phyloP scores from a whole-genome alignment of 495 filamentous ascomycete species.

The Aspergillus ellipticus region DNA sequence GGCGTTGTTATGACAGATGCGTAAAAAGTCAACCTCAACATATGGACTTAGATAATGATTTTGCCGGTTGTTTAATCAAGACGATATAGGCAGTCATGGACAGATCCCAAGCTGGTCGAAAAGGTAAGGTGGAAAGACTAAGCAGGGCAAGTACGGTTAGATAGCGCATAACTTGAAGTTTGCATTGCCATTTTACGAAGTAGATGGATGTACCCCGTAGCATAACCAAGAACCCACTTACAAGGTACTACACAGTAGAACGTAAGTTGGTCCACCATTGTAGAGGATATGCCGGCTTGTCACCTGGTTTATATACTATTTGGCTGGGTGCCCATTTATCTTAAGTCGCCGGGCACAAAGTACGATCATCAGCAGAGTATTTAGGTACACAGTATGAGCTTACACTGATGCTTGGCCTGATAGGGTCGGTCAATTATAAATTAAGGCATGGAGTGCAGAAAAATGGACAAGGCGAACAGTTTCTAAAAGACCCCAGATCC shows the following conservation, averaged over 20 bases:
- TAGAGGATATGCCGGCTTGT: slow-evolving; percentile 13
- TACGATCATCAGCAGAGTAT: not conserved
- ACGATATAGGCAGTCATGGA: too few species aligned
- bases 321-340: too few species aligned
- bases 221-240: slow-evolving; percentile 7
- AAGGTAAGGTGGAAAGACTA: too few species aligned
- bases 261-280: slow-evolving; percentile 11
- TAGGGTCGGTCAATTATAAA: slow-evolving; percentile 10
- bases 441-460: slow-evolving; percentile 14
- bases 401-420: slow-evolving; percentile 6
- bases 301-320: slow-evolving; percentile 17
- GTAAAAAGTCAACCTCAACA: slow-evolving; percentile 6
- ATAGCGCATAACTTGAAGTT: too few species aligned
- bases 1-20: slow-evolving; percentile 3
- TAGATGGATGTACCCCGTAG: not conserved
- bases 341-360: not conserved
- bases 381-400: not conserved
- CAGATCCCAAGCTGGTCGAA: too few species aligned
- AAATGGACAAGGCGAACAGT: slow-evolving; percentile 19
- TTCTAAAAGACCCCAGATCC: slow-evolving; percentile 23
- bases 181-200: too few species aligned
- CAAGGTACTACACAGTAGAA: slow-evolving; percentile 8
- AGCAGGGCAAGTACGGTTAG: too few species aligned
- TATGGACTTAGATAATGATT: too few species aligned
- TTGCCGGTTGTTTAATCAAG: too few species aligned